phyloP scores from a whole-genome alignment of 83 land plant species.

The Picea abies region DNA sequence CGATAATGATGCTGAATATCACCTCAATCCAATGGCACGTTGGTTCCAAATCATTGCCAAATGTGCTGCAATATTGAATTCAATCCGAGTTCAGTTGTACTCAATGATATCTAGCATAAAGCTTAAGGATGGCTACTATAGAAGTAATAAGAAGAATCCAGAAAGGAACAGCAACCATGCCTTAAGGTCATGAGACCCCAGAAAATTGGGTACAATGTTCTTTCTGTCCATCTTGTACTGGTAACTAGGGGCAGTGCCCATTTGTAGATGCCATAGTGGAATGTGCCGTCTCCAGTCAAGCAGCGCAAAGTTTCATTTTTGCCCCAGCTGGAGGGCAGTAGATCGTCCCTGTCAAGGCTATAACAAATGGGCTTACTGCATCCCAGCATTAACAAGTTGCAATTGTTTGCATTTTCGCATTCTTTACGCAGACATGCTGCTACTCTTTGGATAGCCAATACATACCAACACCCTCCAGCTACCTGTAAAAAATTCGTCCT shows the following conservation, averaged over 20 bases:
- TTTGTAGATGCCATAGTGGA: slow-evolving; percentile 69
- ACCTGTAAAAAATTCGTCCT: slow-evolving; percentile 44
- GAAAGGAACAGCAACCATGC: slow-evolving; percentile 25
- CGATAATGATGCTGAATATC: slow-evolving; percentile 72
- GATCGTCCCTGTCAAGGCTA: slow-evolving; percentile 20
- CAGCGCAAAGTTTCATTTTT: slow-evolving; percentile 35
- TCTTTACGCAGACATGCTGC: slow-evolving; percentile 62
- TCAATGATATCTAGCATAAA: neutral
- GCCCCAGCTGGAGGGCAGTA: neutral
- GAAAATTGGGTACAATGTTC: slow-evolving; percentile 82
- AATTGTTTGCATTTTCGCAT: slow-evolving; percentile 37
- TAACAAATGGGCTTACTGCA: slow-evolving; percentile 61
- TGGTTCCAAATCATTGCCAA: slow-evolving; percentile 89
- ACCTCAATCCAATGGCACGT: slow-evolving; percentile 88
- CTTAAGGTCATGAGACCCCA: slow-evolving; percentile 97
- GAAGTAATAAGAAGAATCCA: neutral
- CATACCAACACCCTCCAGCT: slow-evolving; percentile 94
- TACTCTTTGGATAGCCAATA: slow-evolving; percentile 79
- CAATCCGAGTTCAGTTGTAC: neutral
- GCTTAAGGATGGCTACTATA: neutral
- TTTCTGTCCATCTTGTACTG: slow-evolving; percentile 55
- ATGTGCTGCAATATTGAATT: slow-evolving; percentile 59
- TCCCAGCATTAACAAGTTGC: slow-evolving; percentile 41
- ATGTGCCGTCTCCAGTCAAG: slow-evolving; percentile 42
- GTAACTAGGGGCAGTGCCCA: slow-evolving; percentile 82